A percentile compares a stretch with the other conserved stretches of the same genome.
These are phyloP conservation scores for Eucalyptus erythrocorys DNA, from an alignment of 345 rosid genomes.

Conservation along the genomic window DNA sequence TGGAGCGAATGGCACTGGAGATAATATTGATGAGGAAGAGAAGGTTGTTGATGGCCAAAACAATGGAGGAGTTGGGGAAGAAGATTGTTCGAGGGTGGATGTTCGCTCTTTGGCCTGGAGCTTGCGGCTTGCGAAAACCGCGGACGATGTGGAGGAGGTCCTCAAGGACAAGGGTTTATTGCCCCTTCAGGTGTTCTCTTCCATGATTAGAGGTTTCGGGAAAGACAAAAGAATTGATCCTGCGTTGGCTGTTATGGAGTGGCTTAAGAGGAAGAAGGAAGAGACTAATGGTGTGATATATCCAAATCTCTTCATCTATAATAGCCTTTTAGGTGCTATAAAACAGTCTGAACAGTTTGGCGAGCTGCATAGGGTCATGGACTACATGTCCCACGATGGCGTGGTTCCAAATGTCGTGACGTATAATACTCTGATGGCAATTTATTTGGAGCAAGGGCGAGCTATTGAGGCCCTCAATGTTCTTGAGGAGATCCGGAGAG, in stretches of 20 bases:
- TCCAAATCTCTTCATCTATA: slow-evolving; percentile 70
- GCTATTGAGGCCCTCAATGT: slow-evolving; percentile 44
- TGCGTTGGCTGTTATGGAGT: slow-evolving; percentile 67
- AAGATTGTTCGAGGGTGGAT: slow-evolving; percentile 27
- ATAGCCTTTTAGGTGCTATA: slow-evolving; percentile 65
- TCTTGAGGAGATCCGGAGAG: slow-evolving; percentile 45
- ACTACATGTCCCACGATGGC: slow-evolving; percentile 56
- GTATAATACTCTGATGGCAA: slow-evolving; percentile 68
- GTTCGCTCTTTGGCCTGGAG: slow-evolving; percentile 42
- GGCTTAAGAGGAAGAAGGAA: slow-evolving; percentile 72
- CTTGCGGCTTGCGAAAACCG: slow-evolving; percentile 48
- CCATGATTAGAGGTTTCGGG: slow-evolving; percentile 67
- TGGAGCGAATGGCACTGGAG: neutral
- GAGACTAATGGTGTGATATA: slow-evolving; percentile 38
- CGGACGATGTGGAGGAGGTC: slow-evolving; percentile 64
- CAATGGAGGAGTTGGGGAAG: neutral
- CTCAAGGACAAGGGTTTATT: slow-evolving; percentile 52
- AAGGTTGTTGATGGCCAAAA: slow-evolving; percentile 2
- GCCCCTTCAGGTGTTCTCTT: slow-evolving; percentile 55
- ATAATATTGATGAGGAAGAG: slow-evolving; percentile 1
- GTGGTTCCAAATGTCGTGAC: slow-evolving; percentile 61
- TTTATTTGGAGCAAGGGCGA: slow-evolving; percentile 46
- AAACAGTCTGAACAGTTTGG: slow-evolving; percentile 39
- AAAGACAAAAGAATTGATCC: slow-evolving; percentile 45
- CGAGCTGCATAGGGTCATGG: slow-evolving; percentile 43